Evolutionary conservation across 106 monocot genomes (phyloP), one percentile per base, ranked within the genome.

Genomic region (Platanthera zijinensis): DNA sequence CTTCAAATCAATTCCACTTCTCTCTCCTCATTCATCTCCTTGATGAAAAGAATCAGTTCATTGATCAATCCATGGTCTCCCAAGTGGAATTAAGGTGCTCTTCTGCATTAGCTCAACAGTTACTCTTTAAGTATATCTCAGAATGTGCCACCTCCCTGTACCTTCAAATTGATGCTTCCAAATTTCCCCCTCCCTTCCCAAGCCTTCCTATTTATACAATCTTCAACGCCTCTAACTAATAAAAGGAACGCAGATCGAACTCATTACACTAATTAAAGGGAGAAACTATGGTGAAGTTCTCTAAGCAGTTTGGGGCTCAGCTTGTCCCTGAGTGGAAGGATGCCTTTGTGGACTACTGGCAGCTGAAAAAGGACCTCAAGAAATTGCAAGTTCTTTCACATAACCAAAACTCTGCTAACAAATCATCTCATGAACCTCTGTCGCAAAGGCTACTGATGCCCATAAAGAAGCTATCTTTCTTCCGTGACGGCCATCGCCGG

Each of bases 291-390:
- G 94, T 99, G 76, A 99, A 99, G 90, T 99, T 99, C 57, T 94
- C 94, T 8, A 99, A 99, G 83, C 99, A 99, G 74, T 94, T 94
- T 78, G 92, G 94, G 74, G 99, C 86, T 39, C 94, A 94, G 82
- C 84, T 99, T 19, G 92, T 99, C 53, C 99, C 99, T 17, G 99
- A 99, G 59, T 99, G 99, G 99, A 99, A 94, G 87, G 90, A 99
- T 45, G 99, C 99, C 46, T 99, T 99, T 75, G 94, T 99, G 10
- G 99, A 99, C 75, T 99, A 99, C 76, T 84, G 90, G 87, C 92
- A 85, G 59, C 87, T 99, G 5, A 99, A 94, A 79, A 99, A 90
- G 78, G 94, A 94, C 76, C 78, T 99, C 8, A 94, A 99, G 80
- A 92, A 83, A 83, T 89, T 99, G 81, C 87, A 89, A 66, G 51